phyloP scores from a whole-genome alignment of 345 rosid species.

The Lepidium didymum region DNA sequence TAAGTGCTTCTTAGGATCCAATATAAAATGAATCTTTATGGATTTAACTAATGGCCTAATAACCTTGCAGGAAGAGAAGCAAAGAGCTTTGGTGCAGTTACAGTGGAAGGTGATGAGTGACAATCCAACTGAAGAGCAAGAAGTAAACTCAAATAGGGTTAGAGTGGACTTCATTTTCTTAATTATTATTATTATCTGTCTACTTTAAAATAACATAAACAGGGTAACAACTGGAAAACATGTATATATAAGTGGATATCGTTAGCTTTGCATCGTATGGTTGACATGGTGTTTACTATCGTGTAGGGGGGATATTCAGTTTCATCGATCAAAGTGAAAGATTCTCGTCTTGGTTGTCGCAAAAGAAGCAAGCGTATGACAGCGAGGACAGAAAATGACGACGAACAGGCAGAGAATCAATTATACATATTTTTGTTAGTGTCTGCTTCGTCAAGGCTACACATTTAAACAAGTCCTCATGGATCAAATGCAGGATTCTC shows the following conservation, averaged over 20 bases:
- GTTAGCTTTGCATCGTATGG: neutral
- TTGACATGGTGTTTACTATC: neutral
- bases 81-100: constrained; percentile 7
- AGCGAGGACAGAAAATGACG: neutral
- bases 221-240: neutral
- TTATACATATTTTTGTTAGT: neutral
- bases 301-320: neutral
- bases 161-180: neutral
- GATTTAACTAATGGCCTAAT: neutral
- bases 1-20: neutral
- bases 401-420: constrained; percentile 2
- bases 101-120: constrained; percentile 15
- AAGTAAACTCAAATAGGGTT: constrained; percentile 7
- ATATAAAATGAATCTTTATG: neutral
- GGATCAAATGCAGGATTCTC: constrained; percentile 1
- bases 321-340: neutral
- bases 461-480: neutral
- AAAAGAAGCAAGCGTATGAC: neutral
- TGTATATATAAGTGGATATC: neutral
- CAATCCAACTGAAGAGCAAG: constrained; percentile 9
- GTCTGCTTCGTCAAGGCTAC: neutral
- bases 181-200: neutral
- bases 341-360: neutral
- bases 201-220: neutral
- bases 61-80: constrained; percentile 6